Evolutionary conservation across 2,329 filamentous ascomycete genomes (phyloP).

Genomic region (Calonectria crousiana): DNA sequence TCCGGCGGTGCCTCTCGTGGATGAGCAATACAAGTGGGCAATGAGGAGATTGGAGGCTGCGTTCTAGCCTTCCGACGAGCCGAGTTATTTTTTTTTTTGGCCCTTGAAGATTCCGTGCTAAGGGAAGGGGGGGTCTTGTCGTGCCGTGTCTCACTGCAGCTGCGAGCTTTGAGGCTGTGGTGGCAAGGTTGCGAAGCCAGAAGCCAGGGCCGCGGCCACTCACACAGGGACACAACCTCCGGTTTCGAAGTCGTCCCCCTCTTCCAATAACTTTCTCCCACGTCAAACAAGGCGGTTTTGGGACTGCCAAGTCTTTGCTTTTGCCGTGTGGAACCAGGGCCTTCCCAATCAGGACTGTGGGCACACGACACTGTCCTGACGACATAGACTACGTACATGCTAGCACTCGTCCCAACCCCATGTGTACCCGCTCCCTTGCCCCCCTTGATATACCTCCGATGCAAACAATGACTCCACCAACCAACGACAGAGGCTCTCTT

Average conservation of each 20-base stretch:
- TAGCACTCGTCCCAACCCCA: neutral
- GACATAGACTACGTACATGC: neutral
- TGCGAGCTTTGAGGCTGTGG: neutral
- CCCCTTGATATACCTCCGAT: neutral
- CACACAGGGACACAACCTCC: neutral
- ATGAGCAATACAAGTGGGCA: neutral
- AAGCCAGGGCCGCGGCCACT: neutral
- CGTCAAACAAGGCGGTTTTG: neutral
- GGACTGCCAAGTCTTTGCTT: neutral
- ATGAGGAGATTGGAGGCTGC: neutral
- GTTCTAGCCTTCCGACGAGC: neutral
- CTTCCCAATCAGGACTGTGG: neutral
- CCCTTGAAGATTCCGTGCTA: neutral
- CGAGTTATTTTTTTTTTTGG: neutral
- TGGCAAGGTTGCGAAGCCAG: neutral
- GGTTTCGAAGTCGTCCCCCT: constrained; percentile 5
- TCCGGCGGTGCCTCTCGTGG: neutral
- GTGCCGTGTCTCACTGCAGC: constrained; percentile 3
- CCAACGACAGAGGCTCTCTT: neutral
- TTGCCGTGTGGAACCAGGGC: neutral
- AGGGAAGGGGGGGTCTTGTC: neutral
- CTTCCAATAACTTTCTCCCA: constrained; percentile 18
- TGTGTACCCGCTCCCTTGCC: neutral
- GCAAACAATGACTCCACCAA: neutral
- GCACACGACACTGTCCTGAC: neutral